These are phyloP conservation scores for Leishmania martiniquensis DNA, from an alignment of 208 protist genomes.

Conservation along the genomic window DNA sequence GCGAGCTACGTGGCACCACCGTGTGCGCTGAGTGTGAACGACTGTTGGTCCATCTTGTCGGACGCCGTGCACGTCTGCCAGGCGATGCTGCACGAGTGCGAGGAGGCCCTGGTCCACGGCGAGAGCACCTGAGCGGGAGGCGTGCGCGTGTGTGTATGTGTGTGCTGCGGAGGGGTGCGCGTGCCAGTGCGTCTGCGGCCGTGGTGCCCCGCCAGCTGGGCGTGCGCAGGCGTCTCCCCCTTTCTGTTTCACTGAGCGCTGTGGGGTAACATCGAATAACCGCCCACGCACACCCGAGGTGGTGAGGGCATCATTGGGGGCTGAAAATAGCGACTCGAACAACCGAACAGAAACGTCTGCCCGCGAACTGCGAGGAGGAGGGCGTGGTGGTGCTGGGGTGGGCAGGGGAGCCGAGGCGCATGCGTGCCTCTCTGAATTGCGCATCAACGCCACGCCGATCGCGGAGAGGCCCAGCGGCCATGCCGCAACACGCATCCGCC, in stretches of 20 bases:
- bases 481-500: background rate
- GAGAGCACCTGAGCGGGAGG: too few species aligned
- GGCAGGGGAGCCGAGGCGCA: background rate
- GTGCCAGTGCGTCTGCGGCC: background rate
- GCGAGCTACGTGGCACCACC: slow-evolving; percentile 17
- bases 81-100: slow-evolving; percentile 73
- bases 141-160: too few species aligned
- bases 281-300: background rate
- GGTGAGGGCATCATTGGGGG: too few species aligned
- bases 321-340: too few species aligned
- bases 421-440: background rate
- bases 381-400: background rate
- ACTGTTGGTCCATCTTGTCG: slow-evolving; percentile 46
- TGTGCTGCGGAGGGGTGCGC: too few species aligned
- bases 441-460: background rate
- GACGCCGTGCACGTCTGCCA: slow-evolving; percentile 64
- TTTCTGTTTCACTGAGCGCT: background rate
- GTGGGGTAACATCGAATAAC: slow-evolving; percentile 1
- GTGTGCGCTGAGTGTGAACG: slow-evolving; percentile 21
- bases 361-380: background rate
- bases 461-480: background rate
- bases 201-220: background rate
- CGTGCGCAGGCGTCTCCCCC: background rate
- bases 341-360: background rate
- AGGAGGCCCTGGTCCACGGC: slow-evolving; percentile 32